Percentiles rank a stretch among this genome's conserved stretches.
These are phyloP conservation scores for Ceraceosorus guamensis DNA, from an alignment of 1,284 basidiomycete species.

Conservation along the genomic window DNA sequence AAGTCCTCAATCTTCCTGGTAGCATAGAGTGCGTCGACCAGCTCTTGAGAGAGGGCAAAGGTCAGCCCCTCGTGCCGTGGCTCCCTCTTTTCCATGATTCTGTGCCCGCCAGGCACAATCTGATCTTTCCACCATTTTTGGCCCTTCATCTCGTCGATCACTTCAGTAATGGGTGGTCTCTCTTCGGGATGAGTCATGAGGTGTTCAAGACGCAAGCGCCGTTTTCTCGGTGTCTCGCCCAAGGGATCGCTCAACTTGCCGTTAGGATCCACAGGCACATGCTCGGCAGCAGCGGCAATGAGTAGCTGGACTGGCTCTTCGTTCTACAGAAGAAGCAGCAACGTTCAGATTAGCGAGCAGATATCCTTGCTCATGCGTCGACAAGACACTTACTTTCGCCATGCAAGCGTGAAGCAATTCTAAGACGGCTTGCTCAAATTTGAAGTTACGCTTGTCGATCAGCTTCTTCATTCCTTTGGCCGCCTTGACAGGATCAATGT, in stretches of 20 bases:
- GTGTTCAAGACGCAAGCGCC: slow-evolving; percentile 36
- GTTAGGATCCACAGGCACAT: slow-evolving; percentile 38
- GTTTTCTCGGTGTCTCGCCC: slow-evolving; percentile 32
- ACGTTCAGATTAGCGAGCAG: too few species aligned
- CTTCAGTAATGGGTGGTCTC: slow-evolving; percentile 25
- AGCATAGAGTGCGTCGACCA: slow-evolving; percentile 59
- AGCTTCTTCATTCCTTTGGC: slow-evolving; percentile 29
- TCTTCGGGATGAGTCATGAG: slow-evolving; percentile 34
- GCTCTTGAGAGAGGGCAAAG: slow-evolving; percentile 46
- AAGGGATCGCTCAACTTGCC: slow-evolving; percentile 14
- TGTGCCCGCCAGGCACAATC: slow-evolving; percentile 43
- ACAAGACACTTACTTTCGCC: slow-evolving; percentile 12
- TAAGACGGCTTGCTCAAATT: slow-evolving; percentile 41
- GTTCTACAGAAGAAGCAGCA: neutral
- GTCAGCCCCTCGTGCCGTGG: slow-evolving; percentile 26
- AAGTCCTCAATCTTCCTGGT: slow-evolving; percentile 63
- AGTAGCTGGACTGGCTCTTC: slow-evolving; percentile 40
- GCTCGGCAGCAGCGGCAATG: slow-evolving; percentile 35
- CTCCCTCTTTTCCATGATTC: slow-evolving; percentile 27
- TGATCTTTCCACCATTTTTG: slow-evolving; percentile 45
- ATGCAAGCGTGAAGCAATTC: slow-evolving; percentile 38
- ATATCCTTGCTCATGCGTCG: slow-evolving; percentile 4
- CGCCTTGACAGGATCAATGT: neutral
- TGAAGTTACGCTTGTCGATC: slow-evolving; percentile 42
- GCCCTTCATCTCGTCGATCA: slow-evolving; percentile 35